Percentiles rank a stretch among this genome's conserved stretches.
These are phyloP conservation scores for Trematosphaeria pertusa DNA, from an alignment of 2,329 filamentous ascomycete species.

Conservation along the genomic window DNA sequence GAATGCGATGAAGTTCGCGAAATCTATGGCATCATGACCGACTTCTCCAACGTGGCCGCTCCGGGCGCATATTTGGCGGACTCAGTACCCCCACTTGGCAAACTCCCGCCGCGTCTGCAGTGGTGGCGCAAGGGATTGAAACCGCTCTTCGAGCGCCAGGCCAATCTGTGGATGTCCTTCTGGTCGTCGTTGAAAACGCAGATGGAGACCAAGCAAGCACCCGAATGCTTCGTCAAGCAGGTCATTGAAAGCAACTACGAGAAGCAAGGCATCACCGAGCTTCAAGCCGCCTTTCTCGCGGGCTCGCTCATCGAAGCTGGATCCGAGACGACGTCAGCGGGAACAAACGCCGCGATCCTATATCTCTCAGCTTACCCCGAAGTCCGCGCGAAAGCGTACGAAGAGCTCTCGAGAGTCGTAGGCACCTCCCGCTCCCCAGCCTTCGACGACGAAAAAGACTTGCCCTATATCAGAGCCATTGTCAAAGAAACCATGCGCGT, in stretches of 20 bases:
- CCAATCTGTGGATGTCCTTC: constrained; percentile 41
- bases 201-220: constrained; percentile 39
- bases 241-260: constrained; percentile 48
- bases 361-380: constrained; percentile 37
- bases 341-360: constrained; percentile 41
- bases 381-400: constrained; percentile 26
- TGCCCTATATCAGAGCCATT: constrained; percentile 49
- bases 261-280: constrained; percentile 42
- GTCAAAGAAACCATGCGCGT: constrained; percentile 55
- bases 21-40: constrained; percentile 45
- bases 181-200: constrained; percentile 38
- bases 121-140: constrained; percentile 39
- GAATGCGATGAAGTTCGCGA: constrained; percentile 40
- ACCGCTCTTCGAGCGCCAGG: constrained; percentile 40
- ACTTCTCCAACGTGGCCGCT: constrained; percentile 38
- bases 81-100: constrained; percentile 35
- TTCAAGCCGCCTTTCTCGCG: constrained; percentile 45
- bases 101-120: constrained; percentile 35
- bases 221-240: constrained; percentile 46
- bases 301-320: constrained; percentile 51
- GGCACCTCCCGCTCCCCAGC: constrained; percentile 25
- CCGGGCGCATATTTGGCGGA: constrained; percentile 43
- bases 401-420: constrained; percentile 29
- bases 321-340: constrained; percentile 47
- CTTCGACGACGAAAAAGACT: constrained; percentile 54